phyloP scores from a whole-genome alignment of 2,329 filamentous ascomycete species.

The Blastomyces gilchristii region DNA sequence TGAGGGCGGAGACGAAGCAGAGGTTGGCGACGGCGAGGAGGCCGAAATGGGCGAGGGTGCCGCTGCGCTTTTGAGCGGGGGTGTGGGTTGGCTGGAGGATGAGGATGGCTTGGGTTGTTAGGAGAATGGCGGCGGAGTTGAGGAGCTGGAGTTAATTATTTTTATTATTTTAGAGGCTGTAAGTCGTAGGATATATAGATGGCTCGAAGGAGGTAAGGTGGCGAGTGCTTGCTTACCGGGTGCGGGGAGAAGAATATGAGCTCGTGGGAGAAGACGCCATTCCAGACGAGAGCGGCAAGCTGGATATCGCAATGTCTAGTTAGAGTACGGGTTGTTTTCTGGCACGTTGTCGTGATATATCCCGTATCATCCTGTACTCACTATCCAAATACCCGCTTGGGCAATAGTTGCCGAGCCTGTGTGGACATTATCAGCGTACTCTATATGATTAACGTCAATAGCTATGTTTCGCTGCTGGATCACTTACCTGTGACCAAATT shows the following conservation, averaged over 20 bases:
- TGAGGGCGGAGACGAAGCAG: conserved; percentile 33
- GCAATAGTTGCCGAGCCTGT: conserved; percentile 71
- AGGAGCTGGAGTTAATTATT: conserved; percentile 31
- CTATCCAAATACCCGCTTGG: conserved; percentile 65
- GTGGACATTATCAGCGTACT: conserved; percentile 3
- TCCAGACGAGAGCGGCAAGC: conserved; percentile 68
- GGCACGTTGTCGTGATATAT: not conserved
- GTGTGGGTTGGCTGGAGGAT: conserved; percentile 81
- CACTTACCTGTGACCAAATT: conserved; percentile 65
- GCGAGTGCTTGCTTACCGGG: conserved; percentile 49
- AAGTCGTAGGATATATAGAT: not conserved
- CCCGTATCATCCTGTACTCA: conserved; percentile 26
- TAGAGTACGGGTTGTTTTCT: not conserved
- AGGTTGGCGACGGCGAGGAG: conserved; percentile 50
- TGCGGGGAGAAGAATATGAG: conserved; percentile 81
- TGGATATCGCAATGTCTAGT: conserved; percentile 20
- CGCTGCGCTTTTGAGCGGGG: conserved; percentile 57
- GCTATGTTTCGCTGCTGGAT: not conserved
- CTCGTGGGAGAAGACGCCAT: conserved; percentile 57
- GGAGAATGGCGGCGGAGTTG: conserved; percentile 57
- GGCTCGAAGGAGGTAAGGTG: no score
- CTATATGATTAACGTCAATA: conserved; percentile 8
- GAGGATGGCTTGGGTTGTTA: conserved; percentile 69
- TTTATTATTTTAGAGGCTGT: conserved; percentile 2
- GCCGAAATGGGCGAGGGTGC: conserved; percentile 55